Evolutionary conservation across 75 land plant genomes (phyloP).

Genomic region (Pinus tabuliformis): DNA sequence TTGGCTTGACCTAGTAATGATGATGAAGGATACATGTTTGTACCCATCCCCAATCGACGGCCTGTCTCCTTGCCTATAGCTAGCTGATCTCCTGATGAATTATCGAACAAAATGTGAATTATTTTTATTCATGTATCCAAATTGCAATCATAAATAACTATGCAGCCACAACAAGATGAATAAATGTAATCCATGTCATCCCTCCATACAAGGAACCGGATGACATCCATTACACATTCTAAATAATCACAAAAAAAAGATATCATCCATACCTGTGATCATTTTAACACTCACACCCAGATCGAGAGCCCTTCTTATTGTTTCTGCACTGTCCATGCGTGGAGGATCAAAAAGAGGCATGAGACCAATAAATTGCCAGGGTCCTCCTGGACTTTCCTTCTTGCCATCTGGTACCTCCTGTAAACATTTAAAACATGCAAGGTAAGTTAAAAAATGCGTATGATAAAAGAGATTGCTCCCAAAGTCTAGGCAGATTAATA

Average conservation of each 20-base stretch:
- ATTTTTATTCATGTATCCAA: neutral
- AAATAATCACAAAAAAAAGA: neutral
- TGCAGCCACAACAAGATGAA: neutral
- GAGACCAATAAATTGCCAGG: conserved; percentile 63
- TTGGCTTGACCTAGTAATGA: conserved; percentile 47
- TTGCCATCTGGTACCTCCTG: conserved; percentile 71
- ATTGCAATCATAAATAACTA: no score
- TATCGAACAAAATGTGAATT: neutral
- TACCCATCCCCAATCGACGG: conserved; percentile 56
- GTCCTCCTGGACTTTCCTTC: conserved; percentile 66
- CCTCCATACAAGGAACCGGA: no score
- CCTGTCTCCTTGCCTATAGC: conserved; percentile 70
- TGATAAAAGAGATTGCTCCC: neutral
- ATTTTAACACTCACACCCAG: conserved; percentile 79
- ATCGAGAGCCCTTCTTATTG: conserved; percentile 67
- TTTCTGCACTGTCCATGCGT: conserved; percentile 78
- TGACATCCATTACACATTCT: conserved; percentile 71
- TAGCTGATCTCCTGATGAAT: conserved; percentile 46
- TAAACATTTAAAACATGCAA: neutral
- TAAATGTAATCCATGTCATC: neutral
- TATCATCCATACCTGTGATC: conserved; percentile 39
- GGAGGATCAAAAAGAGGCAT: conserved; percentile 80
- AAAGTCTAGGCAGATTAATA: neutral
- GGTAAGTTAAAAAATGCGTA: neutral
- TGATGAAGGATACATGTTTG: conserved; percentile 67